Evolutionary conservation across 768 basidiomycete genomes (phyloP).

Genomic region (Termitomyces sp.): DNA sequence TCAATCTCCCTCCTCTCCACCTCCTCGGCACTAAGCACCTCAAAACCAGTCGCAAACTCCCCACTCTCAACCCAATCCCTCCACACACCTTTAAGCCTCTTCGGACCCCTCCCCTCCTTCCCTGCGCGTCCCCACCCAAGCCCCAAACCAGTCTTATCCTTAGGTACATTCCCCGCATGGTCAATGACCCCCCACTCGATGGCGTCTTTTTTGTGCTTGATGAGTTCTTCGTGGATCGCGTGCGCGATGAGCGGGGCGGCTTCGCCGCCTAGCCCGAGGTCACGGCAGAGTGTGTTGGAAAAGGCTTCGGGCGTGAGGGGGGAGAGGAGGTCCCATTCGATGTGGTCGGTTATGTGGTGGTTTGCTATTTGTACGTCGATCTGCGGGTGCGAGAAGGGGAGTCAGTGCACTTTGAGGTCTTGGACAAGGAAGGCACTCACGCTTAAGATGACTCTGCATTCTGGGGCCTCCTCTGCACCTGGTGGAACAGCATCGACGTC

Average conservation of each 20-base stretch:
- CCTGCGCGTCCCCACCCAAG: conserved; percentile 74
- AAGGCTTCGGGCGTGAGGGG: conserved; percentile 88
- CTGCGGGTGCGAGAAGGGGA: conserved; percentile 37
- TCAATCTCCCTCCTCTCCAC: conserved; percentile 88
- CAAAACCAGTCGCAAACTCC: conserved; percentile 85
- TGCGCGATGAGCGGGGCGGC: conserved; percentile 88
- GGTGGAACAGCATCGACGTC: conserved; percentile 41
- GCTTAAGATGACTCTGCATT: conserved; percentile 81
- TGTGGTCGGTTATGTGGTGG: conserved; percentile 89
- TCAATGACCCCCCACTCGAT: conserved; percentile 90
- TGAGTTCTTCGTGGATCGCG: conserved; percentile 92
- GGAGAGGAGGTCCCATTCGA: conserved; percentile 98
- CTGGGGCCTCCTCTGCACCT: conserved; percentile 58
- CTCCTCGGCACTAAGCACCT: conserved; percentile 87
- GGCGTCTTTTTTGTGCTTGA: conserved; percentile 93
- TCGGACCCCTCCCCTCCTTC: conserved; percentile 80
- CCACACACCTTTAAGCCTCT: conserved; percentile 85
- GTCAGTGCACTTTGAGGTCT: too few relatives aligned
- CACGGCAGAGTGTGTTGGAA: conserved; percentile 72
- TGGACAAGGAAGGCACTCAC: conserved; percentile 41
- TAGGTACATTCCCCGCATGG: conserved; percentile 37
- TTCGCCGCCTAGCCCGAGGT: conserved; percentile 87
- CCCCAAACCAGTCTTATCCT: conserved; percentile 82
- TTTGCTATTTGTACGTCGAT: conserved; percentile 97
- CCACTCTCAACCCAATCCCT: conserved; percentile 92